phyloP scores from a whole-genome alignment of 176 grass and related monocot species.

The maize (Zea mays) region DNA sequence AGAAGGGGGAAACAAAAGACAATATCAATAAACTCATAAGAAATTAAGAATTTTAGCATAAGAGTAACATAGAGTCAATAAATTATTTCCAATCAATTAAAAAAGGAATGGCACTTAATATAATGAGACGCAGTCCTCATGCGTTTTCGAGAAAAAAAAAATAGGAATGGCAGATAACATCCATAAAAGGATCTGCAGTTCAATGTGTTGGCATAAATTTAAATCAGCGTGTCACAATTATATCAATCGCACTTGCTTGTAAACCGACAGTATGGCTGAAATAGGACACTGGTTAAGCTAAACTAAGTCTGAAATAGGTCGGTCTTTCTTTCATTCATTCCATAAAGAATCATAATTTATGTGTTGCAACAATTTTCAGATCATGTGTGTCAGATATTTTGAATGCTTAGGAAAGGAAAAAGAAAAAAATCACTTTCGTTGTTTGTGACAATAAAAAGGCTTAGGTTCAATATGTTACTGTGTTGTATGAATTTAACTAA shows the following conservation, averaged over 20 bases:
- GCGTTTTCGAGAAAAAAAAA: too few relatives aligned
- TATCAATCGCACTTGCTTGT: constrained; percentile 15
- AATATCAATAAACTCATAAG: constrained; percentile 22
- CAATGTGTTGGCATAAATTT: not conserved
- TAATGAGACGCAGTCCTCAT: too few relatives aligned
- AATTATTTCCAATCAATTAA: constrained; percentile 29
- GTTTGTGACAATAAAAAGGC: not conserved
- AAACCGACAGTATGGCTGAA: constrained; percentile 9
- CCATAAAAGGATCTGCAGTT: constrained; percentile 11
- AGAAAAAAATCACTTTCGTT: not conserved
- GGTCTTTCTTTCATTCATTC: not conserved
- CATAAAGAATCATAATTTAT: not conserved
- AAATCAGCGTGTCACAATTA: constrained; percentile 21
- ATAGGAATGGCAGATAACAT: constrained; percentile 11
- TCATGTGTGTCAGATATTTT: constrained; percentile 5
- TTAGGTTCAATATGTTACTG: not conserved
- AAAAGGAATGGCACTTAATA: not conserved
- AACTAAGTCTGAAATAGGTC: not conserved
- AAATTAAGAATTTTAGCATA: constrained; percentile 36
- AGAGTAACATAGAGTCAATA: constrained; percentile 16
- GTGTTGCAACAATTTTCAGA: not conserved
- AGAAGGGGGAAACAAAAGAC: not conserved
- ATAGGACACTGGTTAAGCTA: not conserved
- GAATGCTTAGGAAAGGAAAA: not conserved
- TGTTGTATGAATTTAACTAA: not conserved